Percentiles rank a stretch among this genome's conserved stretches.
Evolutionary conservation across 2,329 filamentous ascomycete species (phyloP).

Genomic region (Grosmannia serpens): DNA sequence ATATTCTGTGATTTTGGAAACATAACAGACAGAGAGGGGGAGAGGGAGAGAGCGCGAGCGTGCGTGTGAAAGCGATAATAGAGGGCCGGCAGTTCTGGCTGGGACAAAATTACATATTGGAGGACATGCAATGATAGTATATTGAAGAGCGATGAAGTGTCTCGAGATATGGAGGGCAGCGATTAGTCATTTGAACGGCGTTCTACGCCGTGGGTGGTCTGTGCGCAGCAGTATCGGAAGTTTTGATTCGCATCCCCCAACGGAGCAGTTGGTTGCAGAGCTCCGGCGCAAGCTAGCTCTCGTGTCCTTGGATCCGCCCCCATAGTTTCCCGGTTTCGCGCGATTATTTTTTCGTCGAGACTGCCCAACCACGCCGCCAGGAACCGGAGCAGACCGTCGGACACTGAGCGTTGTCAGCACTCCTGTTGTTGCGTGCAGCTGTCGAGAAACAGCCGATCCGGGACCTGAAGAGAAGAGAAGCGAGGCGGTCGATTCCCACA

Average conservation of each 20-base stretch:
- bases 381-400: not conserved
- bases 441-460: not conserved
- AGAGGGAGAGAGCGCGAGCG: not conserved
- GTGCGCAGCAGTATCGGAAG: not conserved
- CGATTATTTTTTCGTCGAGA: not conserved
- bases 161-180: not conserved
- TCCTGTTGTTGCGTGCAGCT: not conserved
- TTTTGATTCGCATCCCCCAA: not conserved
- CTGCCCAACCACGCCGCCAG: too few relatives aligned
- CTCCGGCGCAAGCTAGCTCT: not conserved
- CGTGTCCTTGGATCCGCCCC: not conserved
- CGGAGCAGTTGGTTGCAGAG: not conserved
- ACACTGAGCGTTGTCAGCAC: not conserved
- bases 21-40: too few relatives aligned
- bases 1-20: constrained; percentile 38
- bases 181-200: not conserved
- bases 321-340: not conserved
- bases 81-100: too few relatives aligned
- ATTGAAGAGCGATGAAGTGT: too few relatives aligned
- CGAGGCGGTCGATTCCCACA: not conserved
- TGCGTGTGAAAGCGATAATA: not conserved
- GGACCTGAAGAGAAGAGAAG: not conserved
- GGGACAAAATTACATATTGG: too few relatives aligned
- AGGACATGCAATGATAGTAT: too few relatives aligned
- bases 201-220: not conserved